Conservation (phyloP, 495 filamentous ascomycete genomes). For the Jackrogersella multiformis region DNA sequence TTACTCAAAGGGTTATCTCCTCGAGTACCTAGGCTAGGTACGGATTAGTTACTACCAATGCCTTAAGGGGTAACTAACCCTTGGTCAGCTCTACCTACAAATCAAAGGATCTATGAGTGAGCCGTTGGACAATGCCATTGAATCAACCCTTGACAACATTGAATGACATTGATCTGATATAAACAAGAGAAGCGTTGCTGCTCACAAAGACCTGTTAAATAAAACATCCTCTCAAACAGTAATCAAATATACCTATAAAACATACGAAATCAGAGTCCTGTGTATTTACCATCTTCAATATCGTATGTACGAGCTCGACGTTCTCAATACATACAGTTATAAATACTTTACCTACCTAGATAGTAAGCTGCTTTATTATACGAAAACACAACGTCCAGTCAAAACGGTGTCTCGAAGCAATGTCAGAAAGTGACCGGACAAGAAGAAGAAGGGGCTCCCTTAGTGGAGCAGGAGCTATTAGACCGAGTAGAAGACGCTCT, state of each 20-base stretch:
- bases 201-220: not conserved
- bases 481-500: no score
- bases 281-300: not conserved
- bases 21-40: not conserved
- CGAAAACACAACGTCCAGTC: not conserved
- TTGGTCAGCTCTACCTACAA: no score
- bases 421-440: no score
- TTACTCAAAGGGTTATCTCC: no score
- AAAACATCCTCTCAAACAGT: not conserved
- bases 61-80: no score
- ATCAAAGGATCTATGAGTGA: no score
- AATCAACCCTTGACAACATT: not conserved
- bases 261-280: not conserved
- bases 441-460: no score
- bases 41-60: conserved; percentile 2
- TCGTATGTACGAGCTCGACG: not conserved
- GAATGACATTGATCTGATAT: not conserved
- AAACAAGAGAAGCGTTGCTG: not conserved
- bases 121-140: not conserved
- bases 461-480: no score
- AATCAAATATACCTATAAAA: not conserved
- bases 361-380: no score
- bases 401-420: not conserved
- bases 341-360: no score
- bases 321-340: not conserved